These are phyloP conservation scores for Silene uniflora DNA, from an alignment of 148 eudicot species.

Conservation along the genomic window DNA sequence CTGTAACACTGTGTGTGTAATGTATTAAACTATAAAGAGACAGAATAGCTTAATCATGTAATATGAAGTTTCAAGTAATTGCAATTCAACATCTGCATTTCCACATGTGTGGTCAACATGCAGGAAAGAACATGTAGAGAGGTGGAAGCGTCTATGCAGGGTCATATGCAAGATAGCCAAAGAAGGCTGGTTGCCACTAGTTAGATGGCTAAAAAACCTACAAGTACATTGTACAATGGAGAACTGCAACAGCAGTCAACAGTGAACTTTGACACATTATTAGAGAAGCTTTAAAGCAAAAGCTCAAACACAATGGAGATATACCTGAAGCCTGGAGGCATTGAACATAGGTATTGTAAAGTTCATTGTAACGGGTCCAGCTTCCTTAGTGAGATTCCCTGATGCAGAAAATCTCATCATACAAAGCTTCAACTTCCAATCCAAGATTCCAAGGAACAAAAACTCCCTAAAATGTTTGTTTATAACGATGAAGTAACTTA, in stretches of 20 bases:
- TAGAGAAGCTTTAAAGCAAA: not conserved
- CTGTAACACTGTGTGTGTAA: too few relatives aligned
- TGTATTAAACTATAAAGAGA: too few relatives aligned
- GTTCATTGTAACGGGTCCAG: constrained; percentile 96
- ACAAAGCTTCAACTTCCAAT: not conserved
- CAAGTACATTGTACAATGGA: not conserved
- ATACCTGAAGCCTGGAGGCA: constrained; percentile 91
- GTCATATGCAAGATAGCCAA: not conserved
- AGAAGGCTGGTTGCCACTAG: not conserved
- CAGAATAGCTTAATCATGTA: not conserved
- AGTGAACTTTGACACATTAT: not conserved
- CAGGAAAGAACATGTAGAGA: not conserved
- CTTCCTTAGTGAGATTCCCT: constrained; percentile 95
- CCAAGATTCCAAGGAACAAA: constrained; percentile 6
- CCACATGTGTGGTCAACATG: not conserved
- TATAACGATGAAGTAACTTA: not conserved
- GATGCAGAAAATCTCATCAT: constrained; percentile 21
- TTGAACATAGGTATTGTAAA: constrained; percentile 97
- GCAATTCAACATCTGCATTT: not conserved
- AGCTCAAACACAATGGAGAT: not conserved
- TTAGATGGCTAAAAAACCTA: not conserved
- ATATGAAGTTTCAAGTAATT: not conserved
- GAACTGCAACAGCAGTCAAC: not conserved
- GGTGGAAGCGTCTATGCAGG: not conserved
- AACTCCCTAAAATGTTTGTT: not conserved